Conservation (phyloP, 441 rosid genomes). For the Geranium incanum region DNA sequence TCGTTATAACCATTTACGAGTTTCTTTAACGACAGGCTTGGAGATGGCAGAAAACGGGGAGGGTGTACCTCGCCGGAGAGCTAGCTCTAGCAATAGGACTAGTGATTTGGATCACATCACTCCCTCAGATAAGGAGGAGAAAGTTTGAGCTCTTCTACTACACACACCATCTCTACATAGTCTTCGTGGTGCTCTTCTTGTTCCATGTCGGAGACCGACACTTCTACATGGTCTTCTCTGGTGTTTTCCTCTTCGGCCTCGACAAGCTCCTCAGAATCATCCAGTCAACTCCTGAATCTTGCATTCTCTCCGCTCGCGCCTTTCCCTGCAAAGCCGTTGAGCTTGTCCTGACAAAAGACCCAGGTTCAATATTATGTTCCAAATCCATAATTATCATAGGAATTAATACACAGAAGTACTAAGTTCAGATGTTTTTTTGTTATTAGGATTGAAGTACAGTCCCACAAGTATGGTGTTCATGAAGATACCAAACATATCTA, state of each 20-base stretch:
- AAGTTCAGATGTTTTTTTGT: neutral
- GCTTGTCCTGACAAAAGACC: conserved; percentile 60
- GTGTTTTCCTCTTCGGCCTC: conserved; percentile 67
- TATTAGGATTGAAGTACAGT: conserved; percentile 51
- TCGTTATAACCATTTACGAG: neutral
- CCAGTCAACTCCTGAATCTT: conserved; percentile 53
- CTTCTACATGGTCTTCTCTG: conserved; percentile 61
- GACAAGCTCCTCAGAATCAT: conserved; percentile 64
- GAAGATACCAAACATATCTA: conserved; percentile 59
- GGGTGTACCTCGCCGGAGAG: conserved; percentile 71
- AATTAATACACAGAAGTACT: neutral
- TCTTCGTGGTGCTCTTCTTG: conserved; percentile 64
- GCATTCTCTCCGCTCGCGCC: conserved; percentile 46
- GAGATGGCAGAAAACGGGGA: conserved; percentile 77
- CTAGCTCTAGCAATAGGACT: conserved; percentile 49
- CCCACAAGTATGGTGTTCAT: conserved; percentile 57
- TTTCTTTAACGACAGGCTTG: conserved; percentile 34
- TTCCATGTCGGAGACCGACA: conserved; percentile 85
- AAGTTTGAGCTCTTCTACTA: conserved; percentile 67
- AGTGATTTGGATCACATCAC: conserved; percentile 74
- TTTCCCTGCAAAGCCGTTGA: conserved; percentile 57
- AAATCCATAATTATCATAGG: too few relatives aligned
- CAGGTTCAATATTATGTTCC: conserved; percentile 27
- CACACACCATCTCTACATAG: conserved; percentile 63
- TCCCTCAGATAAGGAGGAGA: conserved; percentile 69